A percentile compares a stretch with the other conserved stretches of the same genome.
Conservation (phyloP, 441 rosid species). For the Arabidopsis lyrata region DNA sequence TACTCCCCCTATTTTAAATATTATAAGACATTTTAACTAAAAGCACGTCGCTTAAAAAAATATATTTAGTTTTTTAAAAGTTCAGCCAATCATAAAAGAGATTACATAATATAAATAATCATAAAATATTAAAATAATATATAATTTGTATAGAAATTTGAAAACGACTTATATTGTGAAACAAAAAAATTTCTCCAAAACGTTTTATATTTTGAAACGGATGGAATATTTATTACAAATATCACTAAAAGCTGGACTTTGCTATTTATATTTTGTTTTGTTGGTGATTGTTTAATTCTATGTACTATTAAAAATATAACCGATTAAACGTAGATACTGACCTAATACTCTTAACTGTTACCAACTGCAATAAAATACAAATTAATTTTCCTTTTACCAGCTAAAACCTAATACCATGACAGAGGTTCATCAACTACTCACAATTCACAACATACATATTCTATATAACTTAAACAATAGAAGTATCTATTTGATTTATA, state of each 20-base stretch:
- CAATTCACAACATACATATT: conserved; percentile 8
- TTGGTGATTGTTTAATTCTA: conserved; percentile 27
- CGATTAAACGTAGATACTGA: conserved; percentile 33
- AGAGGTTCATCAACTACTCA: conserved; percentile 42
- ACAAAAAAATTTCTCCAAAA: too few species aligned
- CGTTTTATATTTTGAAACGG: too few species aligned
- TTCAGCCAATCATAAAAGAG: too few species aligned
- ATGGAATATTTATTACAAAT: conserved; percentile 26
- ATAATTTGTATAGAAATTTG: too few species aligned
- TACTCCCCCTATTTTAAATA: too few species aligned
- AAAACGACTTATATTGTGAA: too few species aligned
- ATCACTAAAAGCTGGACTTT: conserved; percentile 23
- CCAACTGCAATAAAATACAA: conserved; percentile 41
- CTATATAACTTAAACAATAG: background rate
- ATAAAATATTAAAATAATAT: too few species aligned
- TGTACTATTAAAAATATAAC: background rate
- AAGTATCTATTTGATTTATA: background rate
- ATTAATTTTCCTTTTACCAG: conserved; percentile 26
- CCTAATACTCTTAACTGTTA: conserved; percentile 45
- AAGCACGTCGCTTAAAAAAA: too few species aligned
- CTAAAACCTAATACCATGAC: conserved; percentile 36
- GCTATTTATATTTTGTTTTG: background rate
- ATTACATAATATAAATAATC: too few species aligned
- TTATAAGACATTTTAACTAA: too few species aligned
- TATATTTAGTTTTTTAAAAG: too few species aligned